A percentile compares a stretch with the other conserved stretches of the same genome.
These are phyloP conservation scores for Wallacemonas rigidus DNA, from an alignment of 208 protist genomes.

Conservation along the genomic window DNA sequence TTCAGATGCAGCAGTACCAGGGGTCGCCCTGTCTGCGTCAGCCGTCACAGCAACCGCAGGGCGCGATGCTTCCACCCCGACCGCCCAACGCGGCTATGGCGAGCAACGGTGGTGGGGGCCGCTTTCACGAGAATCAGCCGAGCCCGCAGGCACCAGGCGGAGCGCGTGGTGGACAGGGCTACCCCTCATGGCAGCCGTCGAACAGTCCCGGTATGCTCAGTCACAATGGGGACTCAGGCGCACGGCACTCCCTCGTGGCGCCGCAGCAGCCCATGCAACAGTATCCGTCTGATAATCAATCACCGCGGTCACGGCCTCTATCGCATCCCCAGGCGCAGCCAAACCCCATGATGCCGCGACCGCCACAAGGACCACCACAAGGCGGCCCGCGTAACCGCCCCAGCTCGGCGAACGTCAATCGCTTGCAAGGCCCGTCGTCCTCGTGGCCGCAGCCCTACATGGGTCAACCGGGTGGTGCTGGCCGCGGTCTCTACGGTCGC, in stretches of 20 bases:
- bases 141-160: slow-evolving; percentile 3
- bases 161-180: not conserved
- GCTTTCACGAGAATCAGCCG: not conserved
- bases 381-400: not conserved
- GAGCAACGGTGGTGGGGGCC: slow-evolving; percentile 8
- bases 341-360: not conserved
- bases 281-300: slow-evolving; percentile 7
- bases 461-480: not conserved
- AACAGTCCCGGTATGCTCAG: not conserved
- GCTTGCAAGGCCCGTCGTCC: not conserved
- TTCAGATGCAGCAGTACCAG: too few species aligned
- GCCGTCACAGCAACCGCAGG: not conserved
- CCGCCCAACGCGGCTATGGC: not conserved
- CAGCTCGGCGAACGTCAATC: not conserved
- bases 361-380: not conserved
- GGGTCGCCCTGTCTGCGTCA: not conserved
- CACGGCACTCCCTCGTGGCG: not conserved
- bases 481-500: not conserved
- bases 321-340: slow-evolving; percentile 1
- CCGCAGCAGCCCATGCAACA: not conserved
- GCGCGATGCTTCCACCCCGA: slow-evolving; percentile 4
- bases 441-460: slow-evolving; percentile 1
- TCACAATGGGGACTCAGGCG: not conserved
- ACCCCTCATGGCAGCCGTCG: not conserved
- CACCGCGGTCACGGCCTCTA: not conserved